A percentile compares a stretch with the other conserved stretches of the same genome.
Conservation (phyloP, 805 yeast species). For the Cephaloascus albidus region DNA sequence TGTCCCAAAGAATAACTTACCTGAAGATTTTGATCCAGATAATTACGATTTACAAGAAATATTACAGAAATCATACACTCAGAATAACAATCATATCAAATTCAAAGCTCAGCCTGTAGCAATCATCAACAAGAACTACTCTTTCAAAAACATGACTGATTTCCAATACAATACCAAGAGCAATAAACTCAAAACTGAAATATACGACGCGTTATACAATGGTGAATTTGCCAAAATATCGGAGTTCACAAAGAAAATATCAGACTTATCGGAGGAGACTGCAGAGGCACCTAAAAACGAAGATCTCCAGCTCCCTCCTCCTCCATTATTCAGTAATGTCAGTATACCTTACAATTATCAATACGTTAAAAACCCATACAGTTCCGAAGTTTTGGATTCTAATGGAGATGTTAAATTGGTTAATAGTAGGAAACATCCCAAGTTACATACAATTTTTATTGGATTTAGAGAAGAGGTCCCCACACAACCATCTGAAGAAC, state of each 20-base stretch:
- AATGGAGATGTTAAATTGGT: slow-evolving; percentile 51
- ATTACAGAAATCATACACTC: slow-evolving; percentile 20
- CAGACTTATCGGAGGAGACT: slow-evolving; percentile 14
- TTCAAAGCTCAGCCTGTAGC: slow-evolving; percentile 52
- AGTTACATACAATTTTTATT: slow-evolving; percentile 44
- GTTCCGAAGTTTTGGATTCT: slow-evolving; percentile 38
- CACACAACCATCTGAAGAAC: slow-evolving; percentile 34
- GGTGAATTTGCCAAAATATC: slow-evolving; percentile 34
- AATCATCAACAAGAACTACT: slow-evolving; percentile 55
- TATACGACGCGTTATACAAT: slow-evolving; percentile 27
- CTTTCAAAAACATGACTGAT: slow-evolving; percentile 82
- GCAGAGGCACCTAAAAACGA: slow-evolving; percentile 15
- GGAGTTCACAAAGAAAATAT: slow-evolving; percentile 23
- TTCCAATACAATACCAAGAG: slow-evolving; percentile 65
- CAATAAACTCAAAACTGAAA: slow-evolving; percentile 36
- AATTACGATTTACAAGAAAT: slow-evolving; percentile 34
- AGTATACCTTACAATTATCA: slow-evolving; percentile 71
- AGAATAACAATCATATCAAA: slow-evolving; percentile 10
- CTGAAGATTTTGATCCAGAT: slow-evolving; percentile 22
- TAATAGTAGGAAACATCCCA: slow-evolving; percentile 32
- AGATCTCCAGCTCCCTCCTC: slow-evolving; percentile 67
- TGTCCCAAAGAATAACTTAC: slow-evolving; percentile 46
- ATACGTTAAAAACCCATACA: slow-evolving; percentile 63
- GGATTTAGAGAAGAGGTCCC: slow-evolving; percentile 43
- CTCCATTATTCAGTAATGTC: slow-evolving; percentile 72